Evolutionary conservation across 768 basidiomycete species (phyloP).

Genomic region (Leccinum longicurvipes): DNA sequence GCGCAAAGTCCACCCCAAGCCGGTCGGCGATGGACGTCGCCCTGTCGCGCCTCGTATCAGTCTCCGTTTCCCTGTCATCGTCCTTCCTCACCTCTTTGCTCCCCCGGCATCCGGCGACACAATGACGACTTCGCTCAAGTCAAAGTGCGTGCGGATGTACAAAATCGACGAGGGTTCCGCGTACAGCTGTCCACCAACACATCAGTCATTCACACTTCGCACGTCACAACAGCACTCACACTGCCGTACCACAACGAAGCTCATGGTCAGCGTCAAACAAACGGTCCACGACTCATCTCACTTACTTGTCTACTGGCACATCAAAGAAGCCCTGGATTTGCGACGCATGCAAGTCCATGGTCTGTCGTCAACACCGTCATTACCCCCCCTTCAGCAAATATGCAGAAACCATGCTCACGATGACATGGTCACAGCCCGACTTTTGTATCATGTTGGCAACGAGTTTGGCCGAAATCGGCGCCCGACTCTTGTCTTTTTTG

Average conservation of each 20-base stretch:
- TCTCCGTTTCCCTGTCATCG: not conserved
- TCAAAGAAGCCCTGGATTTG: slow-evolving; percentile 99
- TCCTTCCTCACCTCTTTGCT: slow-evolving; percentile 75
- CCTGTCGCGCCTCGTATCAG: slow-evolving; percentile 42
- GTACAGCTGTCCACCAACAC: slow-evolving; percentile 58
- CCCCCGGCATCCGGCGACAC: slow-evolving; percentile 98
- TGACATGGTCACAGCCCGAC: slow-evolving; percentile 94
- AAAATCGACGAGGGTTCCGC: slow-evolving; percentile 94
- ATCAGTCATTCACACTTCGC: slow-evolving; percentile 16
- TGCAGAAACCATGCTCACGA: slow-evolving; percentile 52
- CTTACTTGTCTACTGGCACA: slow-evolving; percentile 98
- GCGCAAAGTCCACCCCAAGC: slow-evolving; percentile 93
- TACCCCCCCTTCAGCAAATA: not conserved
- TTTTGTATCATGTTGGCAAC: slow-evolving; percentile 97
- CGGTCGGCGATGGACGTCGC: slow-evolving; percentile 97
- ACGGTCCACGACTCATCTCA: slow-evolving; percentile 18
- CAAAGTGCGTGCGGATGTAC: slow-evolving; percentile 92
- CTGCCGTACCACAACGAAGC: slow-evolving; percentile 28
- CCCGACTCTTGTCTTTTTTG: slow-evolving; percentile 98
- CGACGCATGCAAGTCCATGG: slow-evolving; percentile 98
- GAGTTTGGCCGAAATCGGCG: slow-evolving; percentile 96
- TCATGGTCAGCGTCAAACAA: slow-evolving; percentile 13
- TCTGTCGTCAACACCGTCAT: slow-evolving; percentile 44
- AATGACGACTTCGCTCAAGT: slow-evolving; percentile 82
- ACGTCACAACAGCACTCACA: slow-evolving; percentile 40